Conservation (phyloP, 2,329 filamentous ascomycete genomes). For the Aspergillus hortae region DNA sequence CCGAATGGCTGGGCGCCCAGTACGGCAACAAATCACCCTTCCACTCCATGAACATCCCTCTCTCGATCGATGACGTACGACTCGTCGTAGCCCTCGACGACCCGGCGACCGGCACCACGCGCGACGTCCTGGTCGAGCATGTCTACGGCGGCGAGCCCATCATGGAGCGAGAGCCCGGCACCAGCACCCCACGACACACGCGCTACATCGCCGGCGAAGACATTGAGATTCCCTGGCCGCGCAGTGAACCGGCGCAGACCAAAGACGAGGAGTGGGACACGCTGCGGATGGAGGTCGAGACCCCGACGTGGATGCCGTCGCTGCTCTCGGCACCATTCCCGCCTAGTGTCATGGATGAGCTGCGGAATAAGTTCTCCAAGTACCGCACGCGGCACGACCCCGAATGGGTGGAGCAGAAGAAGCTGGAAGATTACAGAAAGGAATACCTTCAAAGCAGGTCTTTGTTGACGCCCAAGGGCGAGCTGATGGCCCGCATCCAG, state of each 20-base stretch:
- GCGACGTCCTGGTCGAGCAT: constrained; percentile 75
- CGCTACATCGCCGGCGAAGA: constrained; percentile 67
- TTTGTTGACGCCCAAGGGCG: constrained; percentile 48
- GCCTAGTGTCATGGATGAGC: constrained; percentile 72
- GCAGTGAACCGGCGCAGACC: constrained; percentile 47
- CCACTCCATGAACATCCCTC: constrained; percentile 50
- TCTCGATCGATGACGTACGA: constrained; percentile 70
- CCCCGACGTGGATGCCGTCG: constrained; percentile 72
- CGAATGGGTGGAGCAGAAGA: constrained; percentile 65
- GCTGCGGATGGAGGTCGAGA: constrained; percentile 69
- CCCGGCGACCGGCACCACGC: constrained; percentile 58
- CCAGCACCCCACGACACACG: constrained; percentile 37
- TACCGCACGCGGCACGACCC: constrained; percentile 78
- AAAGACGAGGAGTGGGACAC: constrained; percentile 67
- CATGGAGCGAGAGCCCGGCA: constrained; percentile 49
- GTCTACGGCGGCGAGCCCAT: constrained; percentile 54
- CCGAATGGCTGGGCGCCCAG: constrained; percentile 35
- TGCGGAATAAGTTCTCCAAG: constrained; percentile 76
- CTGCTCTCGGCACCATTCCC: constrained; percentile 78
- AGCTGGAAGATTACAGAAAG: constrained; percentile 53
- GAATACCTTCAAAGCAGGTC: constrained; percentile 43
- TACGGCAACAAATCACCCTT: constrained; percentile 39
- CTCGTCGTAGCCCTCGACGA: constrained; percentile 76
- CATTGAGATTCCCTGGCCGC: constrained; percentile 73
- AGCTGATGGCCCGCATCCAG: constrained; percentile 35